A percentile compares a stretch with the other conserved stretches of the same genome.
These are phyloP conservation scores for Tilletiopsis washingtonensis DNA, from an alignment of 1,284 basidiomycete genomes.

Conservation along the genomic window DNA sequence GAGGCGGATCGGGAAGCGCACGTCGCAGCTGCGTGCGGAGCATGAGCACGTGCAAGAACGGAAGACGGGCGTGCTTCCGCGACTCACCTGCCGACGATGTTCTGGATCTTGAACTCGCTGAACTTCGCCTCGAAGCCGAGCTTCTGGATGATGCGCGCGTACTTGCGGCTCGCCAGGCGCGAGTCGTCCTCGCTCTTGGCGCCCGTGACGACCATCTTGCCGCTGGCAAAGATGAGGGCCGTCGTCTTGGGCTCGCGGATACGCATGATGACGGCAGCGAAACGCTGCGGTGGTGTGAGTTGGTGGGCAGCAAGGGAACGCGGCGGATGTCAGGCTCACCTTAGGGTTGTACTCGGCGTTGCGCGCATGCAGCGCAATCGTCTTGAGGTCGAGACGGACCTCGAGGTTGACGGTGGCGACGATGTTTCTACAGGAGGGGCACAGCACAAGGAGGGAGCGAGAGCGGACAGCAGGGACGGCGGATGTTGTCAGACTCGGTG, in stretches of 20 bases:
- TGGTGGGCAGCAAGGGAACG: background rate
- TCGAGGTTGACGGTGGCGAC: constrained; percentile 98
- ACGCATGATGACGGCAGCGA: constrained; percentile 99
- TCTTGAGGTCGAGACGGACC: constrained; percentile 93
- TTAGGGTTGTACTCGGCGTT: constrained; percentile 99
- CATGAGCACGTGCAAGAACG: background rate
- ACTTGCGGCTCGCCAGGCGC: constrained; percentile 92
- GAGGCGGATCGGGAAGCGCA: constrained; percentile 97
- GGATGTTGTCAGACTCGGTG: constrained; percentile 2
- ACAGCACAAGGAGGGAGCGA: constrained; percentile 5
- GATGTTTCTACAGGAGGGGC: too few species aligned
- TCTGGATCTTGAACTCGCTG: constrained; percentile 99
- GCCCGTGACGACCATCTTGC: constrained; percentile 99
- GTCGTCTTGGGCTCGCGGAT: constrained; percentile 99
- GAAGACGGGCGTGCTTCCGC: background rate
- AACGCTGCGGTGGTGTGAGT: too few species aligned
- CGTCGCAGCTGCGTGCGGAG: constrained; percentile 63
- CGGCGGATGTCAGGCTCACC: constrained; percentile 58
- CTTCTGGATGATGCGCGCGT: constrained; percentile 98
- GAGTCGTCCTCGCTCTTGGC: constrained; percentile 99
- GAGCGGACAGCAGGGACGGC: constrained; percentile 2
- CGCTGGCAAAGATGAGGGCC: constrained; percentile 96
- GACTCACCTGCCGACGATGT: constrained; percentile 70
- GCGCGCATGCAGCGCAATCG: constrained; percentile 91
- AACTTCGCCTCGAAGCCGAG: constrained; percentile 99